A percentile compares a stretch with the other conserved stretches of the same genome.
These are phyloP conservation scores for Colletotrichum sp. DNA, from an alignment of 2,329 filamentous ascomycete genomes.

Conservation along the genomic window DNA sequence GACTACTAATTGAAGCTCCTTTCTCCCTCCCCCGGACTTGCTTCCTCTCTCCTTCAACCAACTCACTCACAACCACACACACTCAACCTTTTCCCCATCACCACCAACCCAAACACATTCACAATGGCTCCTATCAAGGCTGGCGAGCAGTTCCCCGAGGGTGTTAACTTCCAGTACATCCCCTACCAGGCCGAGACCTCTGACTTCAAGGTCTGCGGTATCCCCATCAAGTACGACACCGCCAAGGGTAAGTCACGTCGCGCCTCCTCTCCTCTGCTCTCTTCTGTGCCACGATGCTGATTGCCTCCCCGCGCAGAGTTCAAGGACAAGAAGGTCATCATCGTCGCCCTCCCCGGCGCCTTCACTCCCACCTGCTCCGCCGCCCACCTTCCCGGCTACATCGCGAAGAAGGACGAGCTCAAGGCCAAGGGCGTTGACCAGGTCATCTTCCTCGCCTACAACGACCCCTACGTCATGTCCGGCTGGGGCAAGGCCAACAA, in stretches of 20 bases:
- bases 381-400: conserved; percentile 81
- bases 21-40: not conserved
- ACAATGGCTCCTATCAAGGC: conserved; percentile 71
- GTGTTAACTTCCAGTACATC: conserved; percentile 83
- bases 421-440: conserved; percentile 83
- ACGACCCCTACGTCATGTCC: conserved; percentile 87
- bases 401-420: conserved; percentile 72
- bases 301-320: conserved; percentile 44
- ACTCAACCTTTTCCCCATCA: not conserved
- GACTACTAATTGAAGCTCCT: conserved; percentile 10
- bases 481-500: conserved; percentile 90
- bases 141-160: conserved; percentile 84
- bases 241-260: conserved; percentile 63
- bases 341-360: conserved; percentile 68
- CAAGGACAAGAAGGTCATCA: conserved; percentile 60
- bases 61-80: not conserved
- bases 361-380: conserved; percentile 89
- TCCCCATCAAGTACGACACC: conserved; percentile 79
- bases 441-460: conserved; percentile 81
- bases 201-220: conserved; percentile 77
- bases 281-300: not conserved
- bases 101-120: not conserved
- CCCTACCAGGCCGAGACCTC: conserved; percentile 73
- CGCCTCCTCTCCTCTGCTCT: not conserved
- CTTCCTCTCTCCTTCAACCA: not conserved